phyloP scores from a whole-genome alignment of 768 basidiomycete species.

The Pisolithus albus region DNA sequence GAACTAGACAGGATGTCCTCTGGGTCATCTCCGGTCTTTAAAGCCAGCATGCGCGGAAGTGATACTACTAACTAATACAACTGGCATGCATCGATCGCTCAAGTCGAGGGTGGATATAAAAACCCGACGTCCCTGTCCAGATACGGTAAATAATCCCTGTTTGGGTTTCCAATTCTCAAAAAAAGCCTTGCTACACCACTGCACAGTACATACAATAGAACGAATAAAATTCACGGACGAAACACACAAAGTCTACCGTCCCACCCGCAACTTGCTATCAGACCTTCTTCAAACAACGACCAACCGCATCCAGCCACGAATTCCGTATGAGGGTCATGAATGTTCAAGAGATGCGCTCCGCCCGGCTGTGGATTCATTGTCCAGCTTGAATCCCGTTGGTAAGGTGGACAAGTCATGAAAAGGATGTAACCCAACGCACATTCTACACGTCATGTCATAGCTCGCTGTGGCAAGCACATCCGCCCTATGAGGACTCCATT shows the following conservation, averaged over 20 bases:
- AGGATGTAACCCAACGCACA: conserved; percentile 47
- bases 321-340: conserved; percentile 88
- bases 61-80: too few species aligned
- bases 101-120: neutral
- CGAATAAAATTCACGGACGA: conserved; percentile 32
- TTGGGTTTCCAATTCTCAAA: neutral
- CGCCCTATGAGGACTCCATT: conserved; percentile 78
- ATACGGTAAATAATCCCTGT: neutral
- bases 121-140: neutral
- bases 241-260: conserved; percentile 80
- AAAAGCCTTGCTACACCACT: neutral
- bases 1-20: conserved; percentile 68
- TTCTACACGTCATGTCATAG: conserved; percentile 94
- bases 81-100: too few species aligned
- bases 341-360: conserved; percentile 49
- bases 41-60: too few species aligned
- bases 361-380: conserved; percentile 49
- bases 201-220: too few species aligned
- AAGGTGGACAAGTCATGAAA: neutral
- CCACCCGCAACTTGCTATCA: conserved; percentile 90
- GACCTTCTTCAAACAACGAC: conserved; percentile 86
- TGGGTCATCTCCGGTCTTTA: conserved; percentile 29
- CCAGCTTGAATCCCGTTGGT: conserved; percentile 48
- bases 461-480: conserved; percentile 66
- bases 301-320: conserved; percentile 90